These are phyloP conservation scores for Helenozyma rhizophorensis DNA, from an alignment of 805 yeast genomes.

Conservation along the genomic window DNA sequence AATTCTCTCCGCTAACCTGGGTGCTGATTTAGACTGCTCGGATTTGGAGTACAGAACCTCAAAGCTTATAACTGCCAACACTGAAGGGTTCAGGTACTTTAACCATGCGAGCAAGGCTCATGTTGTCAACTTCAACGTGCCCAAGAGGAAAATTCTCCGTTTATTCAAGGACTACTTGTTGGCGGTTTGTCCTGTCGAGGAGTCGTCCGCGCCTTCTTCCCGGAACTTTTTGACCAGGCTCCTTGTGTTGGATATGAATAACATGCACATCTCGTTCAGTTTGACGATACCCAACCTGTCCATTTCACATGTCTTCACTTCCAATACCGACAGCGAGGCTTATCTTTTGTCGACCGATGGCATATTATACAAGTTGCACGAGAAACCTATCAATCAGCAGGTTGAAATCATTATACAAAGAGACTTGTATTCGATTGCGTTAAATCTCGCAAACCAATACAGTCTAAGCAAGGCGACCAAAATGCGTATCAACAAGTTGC, in stretches of 20 bases:
- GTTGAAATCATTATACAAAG: slow-evolving; percentile 64
- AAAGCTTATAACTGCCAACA: slow-evolving; percentile 60
- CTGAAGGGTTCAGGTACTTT: slow-evolving; percentile 61
- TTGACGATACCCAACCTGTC: slow-evolving; percentile 60
- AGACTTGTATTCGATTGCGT: slow-evolving; percentile 69
- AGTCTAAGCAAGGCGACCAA: slow-evolving; percentile 26
- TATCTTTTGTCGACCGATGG: slow-evolving; percentile 74
- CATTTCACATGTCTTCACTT: slow-evolving; percentile 52
- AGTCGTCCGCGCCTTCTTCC: slow-evolving; percentile 14
- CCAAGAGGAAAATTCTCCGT: slow-evolving; percentile 49
- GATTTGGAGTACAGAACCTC: slow-evolving; percentile 39
- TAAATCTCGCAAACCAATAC: slow-evolving; percentile 52
- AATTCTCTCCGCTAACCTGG: slow-evolving; percentile 41
- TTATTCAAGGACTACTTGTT: slow-evolving; percentile 52
- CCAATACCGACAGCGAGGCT: slow-evolving; percentile 46
- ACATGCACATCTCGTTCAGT: slow-evolving; percentile 67
- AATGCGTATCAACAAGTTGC: slow-evolving; percentile 34
- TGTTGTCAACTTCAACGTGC: slow-evolving; percentile 51
- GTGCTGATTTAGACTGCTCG: slow-evolving; percentile 49
- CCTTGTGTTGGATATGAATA: slow-evolving; percentile 61
- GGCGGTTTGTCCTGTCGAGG: slow-evolving; percentile 47
- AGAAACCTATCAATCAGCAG: slow-evolving; percentile 63
- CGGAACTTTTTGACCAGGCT: slow-evolving; percentile 46
- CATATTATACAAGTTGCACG: slow-evolving; percentile 60
- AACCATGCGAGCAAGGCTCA: slow-evolving; percentile 50